These are phyloP conservation scores for Starmerella davenportii DNA, from an alignment of 805 yeast genomes.

Conservation along the genomic window DNA sequence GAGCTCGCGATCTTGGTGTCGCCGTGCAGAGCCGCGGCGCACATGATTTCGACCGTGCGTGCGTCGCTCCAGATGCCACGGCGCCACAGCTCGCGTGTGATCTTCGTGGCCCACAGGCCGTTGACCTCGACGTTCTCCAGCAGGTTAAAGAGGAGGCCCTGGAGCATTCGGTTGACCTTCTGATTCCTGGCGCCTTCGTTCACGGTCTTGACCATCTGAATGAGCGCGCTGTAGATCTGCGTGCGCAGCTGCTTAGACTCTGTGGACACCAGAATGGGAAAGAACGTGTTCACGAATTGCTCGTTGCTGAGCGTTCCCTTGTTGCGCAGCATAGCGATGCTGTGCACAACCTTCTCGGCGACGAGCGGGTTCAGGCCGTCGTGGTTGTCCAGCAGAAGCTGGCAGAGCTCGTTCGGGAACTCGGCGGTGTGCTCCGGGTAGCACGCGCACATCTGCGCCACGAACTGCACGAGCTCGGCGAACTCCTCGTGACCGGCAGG, in stretches of 20 bases:
- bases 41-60: conserved; percentile 92
- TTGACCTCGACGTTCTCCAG: conserved; percentile 65
- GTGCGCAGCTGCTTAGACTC: conserved; percentile 66
- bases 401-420: conserved; percentile 67
- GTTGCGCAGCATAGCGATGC: conserved; percentile 77
- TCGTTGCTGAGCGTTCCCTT: conserved; percentile 67
- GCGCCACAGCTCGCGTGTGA: conserved; percentile 92
- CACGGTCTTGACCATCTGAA: conserved; percentile 60
- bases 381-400: conserved; percentile 55
- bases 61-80: conserved; percentile 97
- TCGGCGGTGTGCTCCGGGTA: conserved; percentile 74
- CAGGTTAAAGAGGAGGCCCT: conserved; percentile 75
- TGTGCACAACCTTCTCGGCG: conserved; percentile 79
- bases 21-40: conserved; percentile 79
- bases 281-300: conserved; percentile 61
- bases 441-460: conserved; percentile 78
- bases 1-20: conserved; percentile 76
- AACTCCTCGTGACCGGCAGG: conserved; percentile 49
- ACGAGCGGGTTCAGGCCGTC: conserved; percentile 66
- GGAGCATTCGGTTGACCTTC: conserved; percentile 74
- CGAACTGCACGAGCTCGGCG: conserved; percentile 71
- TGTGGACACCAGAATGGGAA: conserved; percentile 58
- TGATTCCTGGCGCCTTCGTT: conserved; percentile 83
- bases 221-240: conserved; percentile 63
- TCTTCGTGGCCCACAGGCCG: conserved; percentile 90